Evolutionary conservation across 768 basidiomycete genomes (phyloP).

Genomic region (Lactarius evosmus): DNA sequence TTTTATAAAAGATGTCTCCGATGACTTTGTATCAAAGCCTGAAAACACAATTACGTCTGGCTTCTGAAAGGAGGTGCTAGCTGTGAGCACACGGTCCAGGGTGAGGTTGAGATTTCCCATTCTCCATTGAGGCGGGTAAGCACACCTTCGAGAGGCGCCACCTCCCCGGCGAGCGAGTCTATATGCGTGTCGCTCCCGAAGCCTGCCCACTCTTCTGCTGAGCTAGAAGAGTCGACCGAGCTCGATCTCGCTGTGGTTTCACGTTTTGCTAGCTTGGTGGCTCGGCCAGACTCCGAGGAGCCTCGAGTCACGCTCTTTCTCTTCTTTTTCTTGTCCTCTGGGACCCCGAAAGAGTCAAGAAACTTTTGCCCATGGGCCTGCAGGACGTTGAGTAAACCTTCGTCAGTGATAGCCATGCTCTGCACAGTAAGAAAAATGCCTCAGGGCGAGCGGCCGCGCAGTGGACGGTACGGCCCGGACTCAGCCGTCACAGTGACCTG

Average conservation of each 20-base stretch:
- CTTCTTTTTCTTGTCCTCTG: conserved; percentile 30
- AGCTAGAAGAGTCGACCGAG: conserved; percentile 3
- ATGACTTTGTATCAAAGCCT: conserved; percentile 34
- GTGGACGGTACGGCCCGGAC: neutral
- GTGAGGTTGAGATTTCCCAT: conserved; percentile 3
- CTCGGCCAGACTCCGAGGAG: neutral
- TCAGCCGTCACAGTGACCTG: neutral
- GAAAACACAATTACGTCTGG: conserved; percentile 59
- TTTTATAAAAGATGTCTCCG: conserved; percentile 34
- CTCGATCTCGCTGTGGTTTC: conserved; percentile 8
- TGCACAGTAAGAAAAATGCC: neutral
- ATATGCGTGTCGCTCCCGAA: conserved; percentile 27
- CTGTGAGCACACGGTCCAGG: conserved; percentile 44
- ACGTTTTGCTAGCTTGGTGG: conserved; percentile 5
- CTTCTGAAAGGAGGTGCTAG: conserved; percentile 33
- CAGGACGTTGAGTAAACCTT: conserved; percentile 39
- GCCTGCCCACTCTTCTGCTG: conserved; percentile 45
- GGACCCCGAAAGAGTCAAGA: conserved; percentile 40
- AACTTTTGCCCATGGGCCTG: conserved; percentile 49
- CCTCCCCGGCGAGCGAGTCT: conserved; percentile 11
- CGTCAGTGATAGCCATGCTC: conserved; percentile 29
- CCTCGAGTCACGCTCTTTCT: conserved; percentile 3
- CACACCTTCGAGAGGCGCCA: conserved; percentile 18
- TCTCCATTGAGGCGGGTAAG: neutral
- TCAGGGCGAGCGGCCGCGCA: neutral